phyloP scores from a whole-genome alignment of 805 yeast species.

The Schwanniomyces vanrijiae region DNA sequence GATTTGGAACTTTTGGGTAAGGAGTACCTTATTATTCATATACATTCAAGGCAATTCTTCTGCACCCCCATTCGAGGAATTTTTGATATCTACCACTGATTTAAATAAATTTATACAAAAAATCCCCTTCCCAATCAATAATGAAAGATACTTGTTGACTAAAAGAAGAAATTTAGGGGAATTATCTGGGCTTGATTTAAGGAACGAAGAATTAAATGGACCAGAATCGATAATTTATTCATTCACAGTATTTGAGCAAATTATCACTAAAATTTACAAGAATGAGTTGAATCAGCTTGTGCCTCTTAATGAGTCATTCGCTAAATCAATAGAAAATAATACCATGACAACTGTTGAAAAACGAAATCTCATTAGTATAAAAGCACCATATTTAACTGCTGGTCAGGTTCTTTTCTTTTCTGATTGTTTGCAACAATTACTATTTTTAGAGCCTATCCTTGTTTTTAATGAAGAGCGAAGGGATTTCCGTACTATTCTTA shows the following conservation, averaged over 20 bases:
- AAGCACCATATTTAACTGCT: slow-evolving; percentile 32
- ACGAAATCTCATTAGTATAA: slow-evolving; percentile 29
- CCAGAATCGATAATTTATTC: slow-evolving; percentile 12
- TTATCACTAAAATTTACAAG: slow-evolving; percentile 11
- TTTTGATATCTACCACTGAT: slow-evolving; percentile 12
- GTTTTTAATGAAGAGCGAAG: slow-evolving; percentile 24
- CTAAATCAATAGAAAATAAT: slow-evolving; percentile 4
- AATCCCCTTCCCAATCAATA: slow-evolving; percentile 19
- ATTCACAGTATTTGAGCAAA: slow-evolving; percentile 8
- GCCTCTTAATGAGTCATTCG: slow-evolving; percentile 3
- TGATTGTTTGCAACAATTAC: slow-evolving; percentile 16
- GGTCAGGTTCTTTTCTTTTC: slow-evolving; percentile 28
- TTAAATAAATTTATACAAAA: slow-evolving; percentile 9
- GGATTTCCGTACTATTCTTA: background rate
- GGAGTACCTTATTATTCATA: slow-evolving; percentile 13
- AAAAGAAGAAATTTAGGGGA: slow-evolving; percentile 11
- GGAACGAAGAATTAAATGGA: slow-evolving; percentile 5
- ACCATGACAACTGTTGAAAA: slow-evolving; percentile 7
- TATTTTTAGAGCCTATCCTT: slow-evolving; percentile 29
- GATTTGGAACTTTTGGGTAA: slow-evolving; percentile 24
- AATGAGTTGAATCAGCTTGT: slow-evolving; percentile 6
- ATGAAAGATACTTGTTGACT: slow-evolving; percentile 6
- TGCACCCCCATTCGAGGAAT: slow-evolving; percentile 7
- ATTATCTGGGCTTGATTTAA: background rate
- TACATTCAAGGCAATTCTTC: slow-evolving; percentile 20